Conservation (phyloP, 2,329 filamentous ascomycete species). For the Pseudocercospora cruenta region DNA sequence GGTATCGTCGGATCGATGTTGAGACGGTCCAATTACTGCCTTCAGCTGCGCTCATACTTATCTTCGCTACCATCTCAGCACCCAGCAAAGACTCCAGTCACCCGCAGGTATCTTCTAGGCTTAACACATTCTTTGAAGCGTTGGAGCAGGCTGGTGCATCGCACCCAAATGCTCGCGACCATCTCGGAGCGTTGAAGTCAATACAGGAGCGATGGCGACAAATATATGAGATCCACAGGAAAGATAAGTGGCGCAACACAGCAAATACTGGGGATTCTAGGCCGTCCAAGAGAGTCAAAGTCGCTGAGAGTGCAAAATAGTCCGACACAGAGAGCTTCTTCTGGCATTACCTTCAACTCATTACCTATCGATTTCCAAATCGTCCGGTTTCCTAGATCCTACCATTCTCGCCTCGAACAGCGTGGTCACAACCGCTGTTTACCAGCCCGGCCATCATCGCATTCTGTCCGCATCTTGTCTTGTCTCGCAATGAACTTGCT, state of each 20-base stretch:
- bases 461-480: not conserved
- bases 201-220: slow-evolving; percentile 22
- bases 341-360: not conserved
- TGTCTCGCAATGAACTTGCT: no score
- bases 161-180: slow-evolving; percentile 44
- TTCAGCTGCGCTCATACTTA: slow-evolving; percentile 46
- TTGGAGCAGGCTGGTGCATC: slow-evolving; percentile 47
- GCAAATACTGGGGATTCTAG: not conserved
- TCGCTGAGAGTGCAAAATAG: not conserved
- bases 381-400: not conserved
- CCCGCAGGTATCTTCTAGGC: slow-evolving; percentile 38
- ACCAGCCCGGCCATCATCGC: not conserved
- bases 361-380: not conserved
- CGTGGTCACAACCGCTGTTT: not conserved
- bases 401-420: not conserved
- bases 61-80: slow-evolving; percentile 36
- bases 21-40: slow-evolving; percentile 51
- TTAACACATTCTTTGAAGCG: slow-evolving; percentile 49
- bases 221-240: slow-evolving; percentile 11
- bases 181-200: slow-evolving; percentile 16
- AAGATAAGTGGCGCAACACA: not conserved
- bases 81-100: not conserved
- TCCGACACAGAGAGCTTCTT: not conserved
- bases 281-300: not conserved
- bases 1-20: slow-evolving; percentile 49